Evolutionary conservation across 176 grass and related monocot genomes (phyloP).

Genomic region (Chrysopogon serrulatus): DNA sequence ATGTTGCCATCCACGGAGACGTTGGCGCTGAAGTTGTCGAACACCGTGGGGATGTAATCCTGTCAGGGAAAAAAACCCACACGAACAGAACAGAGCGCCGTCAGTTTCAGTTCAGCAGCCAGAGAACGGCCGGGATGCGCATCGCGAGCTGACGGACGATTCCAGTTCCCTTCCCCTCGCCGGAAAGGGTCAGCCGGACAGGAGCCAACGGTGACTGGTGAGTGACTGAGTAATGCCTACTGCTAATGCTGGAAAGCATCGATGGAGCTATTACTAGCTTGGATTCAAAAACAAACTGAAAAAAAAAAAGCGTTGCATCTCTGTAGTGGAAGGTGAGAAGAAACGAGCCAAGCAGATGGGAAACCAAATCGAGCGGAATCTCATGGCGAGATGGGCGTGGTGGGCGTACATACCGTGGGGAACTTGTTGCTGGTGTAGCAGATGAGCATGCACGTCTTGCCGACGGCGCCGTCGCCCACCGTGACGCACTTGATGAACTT

Average conservation of each 20-base stretch:
- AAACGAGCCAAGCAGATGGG: neutral
- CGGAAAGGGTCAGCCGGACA: neutral
- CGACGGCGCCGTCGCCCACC: conserved; percentile 94
- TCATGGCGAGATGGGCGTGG: neutral
- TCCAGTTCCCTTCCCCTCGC: neutral
- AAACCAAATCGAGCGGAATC: neutral
- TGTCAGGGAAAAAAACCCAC: conserved; percentile 9
- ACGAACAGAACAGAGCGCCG: neutral
- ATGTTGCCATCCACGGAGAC: conserved; percentile 74
- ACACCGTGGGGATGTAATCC: conserved; percentile 85
- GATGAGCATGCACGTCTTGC: conserved; percentile 99
- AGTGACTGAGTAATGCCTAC: neutral
- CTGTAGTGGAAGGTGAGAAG: neutral
- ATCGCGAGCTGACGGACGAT: neutral
- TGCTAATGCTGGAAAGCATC: neutral
- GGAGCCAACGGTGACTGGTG: conserved; percentile 6
- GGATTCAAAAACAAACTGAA: neutral
- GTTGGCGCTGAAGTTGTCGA: conserved; percentile 86
- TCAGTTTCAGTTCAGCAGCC: neutral
- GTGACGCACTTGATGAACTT: conserved; percentile 99
- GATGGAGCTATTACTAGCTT: neutral
- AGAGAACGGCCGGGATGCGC: neutral
- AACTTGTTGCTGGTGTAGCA: conserved; percentile 99
- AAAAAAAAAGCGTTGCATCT: neutral
- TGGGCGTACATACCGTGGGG: conserved; percentile 50